Evolutionary conservation across 192 early-diverging fungal species (phyloP).

Genomic region (Coemansia biformis): DNA sequence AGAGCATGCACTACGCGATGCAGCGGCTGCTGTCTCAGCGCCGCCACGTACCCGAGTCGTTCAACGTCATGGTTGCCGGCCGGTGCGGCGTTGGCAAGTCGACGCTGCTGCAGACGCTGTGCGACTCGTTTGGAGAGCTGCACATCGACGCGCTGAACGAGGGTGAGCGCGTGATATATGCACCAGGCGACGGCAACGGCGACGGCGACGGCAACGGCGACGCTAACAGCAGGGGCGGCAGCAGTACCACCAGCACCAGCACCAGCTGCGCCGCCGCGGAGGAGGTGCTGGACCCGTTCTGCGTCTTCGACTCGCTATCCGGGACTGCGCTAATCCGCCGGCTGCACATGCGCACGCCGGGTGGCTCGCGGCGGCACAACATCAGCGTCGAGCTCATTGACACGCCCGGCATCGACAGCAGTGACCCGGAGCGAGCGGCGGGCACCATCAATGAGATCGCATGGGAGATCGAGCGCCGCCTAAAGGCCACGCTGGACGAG

Average conservation of each 20-base stretch:
- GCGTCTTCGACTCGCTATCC: conserved; percentile 39
- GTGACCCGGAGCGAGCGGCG: conserved; percentile 9
- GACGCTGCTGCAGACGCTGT: conserved; percentile 64
- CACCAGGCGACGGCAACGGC: neutral
- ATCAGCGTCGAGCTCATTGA: conserved; percentile 39
- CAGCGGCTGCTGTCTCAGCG: conserved; percentile 21
- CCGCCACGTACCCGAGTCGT: conserved; percentile 26
- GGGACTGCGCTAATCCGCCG: conserved; percentile 23
- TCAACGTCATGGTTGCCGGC: conserved; percentile 44
- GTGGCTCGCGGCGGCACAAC: conserved; percentile 4
- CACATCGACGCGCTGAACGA: conserved; percentile 25
- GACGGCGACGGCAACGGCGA: neutral
- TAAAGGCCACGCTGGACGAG: conserved; percentile 27
- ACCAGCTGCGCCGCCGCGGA: conserved; percentile 6
- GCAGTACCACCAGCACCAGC: neutral
- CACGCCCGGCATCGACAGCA: conserved; percentile 39
- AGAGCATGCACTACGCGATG: conserved; percentile 9
- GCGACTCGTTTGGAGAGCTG: conserved; percentile 50
- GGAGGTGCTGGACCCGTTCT: conserved; percentile 42
- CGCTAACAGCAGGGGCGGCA: too few relatives aligned
- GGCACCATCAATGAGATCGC: conserved; percentile 18
- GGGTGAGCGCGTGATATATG: conserved; percentile 14
- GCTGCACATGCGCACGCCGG: conserved; percentile 13
- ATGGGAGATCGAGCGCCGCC: conserved; percentile 31
- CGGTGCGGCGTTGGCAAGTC: conserved; percentile 65